A percentile compares a stretch with the other conserved stretches of the same genome.
Conservation (phyloP, 306 rosid genomes). For the Ziziphus jujuba region DNA sequence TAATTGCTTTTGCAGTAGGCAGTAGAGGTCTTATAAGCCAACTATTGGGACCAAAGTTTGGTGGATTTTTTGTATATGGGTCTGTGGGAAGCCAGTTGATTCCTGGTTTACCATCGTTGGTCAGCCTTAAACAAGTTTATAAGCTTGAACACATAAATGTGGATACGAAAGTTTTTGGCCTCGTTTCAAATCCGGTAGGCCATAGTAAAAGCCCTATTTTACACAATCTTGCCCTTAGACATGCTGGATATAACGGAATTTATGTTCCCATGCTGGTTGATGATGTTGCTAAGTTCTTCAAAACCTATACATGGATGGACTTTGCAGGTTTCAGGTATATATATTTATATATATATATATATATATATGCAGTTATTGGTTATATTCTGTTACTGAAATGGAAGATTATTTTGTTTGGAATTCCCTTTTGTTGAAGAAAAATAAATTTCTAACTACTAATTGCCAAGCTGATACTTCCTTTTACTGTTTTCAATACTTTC, state of each 20-base stretch:
- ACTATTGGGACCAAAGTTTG: conserved; percentile 25
- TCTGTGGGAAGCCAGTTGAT: conserved; percentile 1
- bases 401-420: no score
- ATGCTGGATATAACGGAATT: conserved; percentile 18
- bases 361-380: not conserved
- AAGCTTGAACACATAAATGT: conserved; percentile 13
- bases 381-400: not conserved
- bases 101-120: conserved; percentile 20
- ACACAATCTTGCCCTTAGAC: conserved; percentile 17
- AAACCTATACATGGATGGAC: conserved; percentile 18
- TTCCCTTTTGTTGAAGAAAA: no score
- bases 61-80: conserved; percentile 21
- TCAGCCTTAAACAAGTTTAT: conserved; percentile 19
- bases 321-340: conserved; percentile 23
- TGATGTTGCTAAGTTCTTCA: conserved; percentile 15
- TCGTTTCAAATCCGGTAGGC: conserved; percentile 21
- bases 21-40: conserved; percentile 28
- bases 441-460: no score
- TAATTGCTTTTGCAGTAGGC: conserved; percentile 18
- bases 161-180: conserved; percentile 18
- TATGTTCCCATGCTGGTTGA: conserved; percentile 24
- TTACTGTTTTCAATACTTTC: no score
- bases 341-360: no score
- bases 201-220: conserved; percentile 22
- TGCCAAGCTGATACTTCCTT: no score